Base-by-base conservation (phyloP, 2,329 filamentous ascomycete species). In the Samsoniella hepiali region DNA sequence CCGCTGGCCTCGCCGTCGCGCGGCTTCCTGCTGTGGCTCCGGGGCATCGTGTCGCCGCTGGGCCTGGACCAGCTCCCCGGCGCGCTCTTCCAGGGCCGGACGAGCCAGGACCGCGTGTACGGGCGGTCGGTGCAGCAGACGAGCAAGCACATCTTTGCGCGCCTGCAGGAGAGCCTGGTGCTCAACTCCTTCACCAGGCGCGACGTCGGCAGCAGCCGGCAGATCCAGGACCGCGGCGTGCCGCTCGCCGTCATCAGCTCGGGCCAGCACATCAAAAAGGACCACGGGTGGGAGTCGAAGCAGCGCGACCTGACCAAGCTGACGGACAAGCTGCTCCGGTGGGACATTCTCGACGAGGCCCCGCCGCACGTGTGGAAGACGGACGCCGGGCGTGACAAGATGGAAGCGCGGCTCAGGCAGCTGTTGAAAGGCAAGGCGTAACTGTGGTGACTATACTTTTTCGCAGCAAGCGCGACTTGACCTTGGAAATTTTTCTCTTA, bases 131-230 rank as follows among this genome's bases (percentile, higher is more conserved):
- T 92, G 0, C 89, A 92, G 72, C 91, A 96, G 75, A 83, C 82
- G 31, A 91, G 91, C 65, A 96, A 93, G 74, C 89, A 86, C 73
- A 89, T 97, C 75, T 97, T 96, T 74, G 90, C 93, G 5, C 91
- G 93, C 76, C 81, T 99, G 63, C 95, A 99, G 76, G 95, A 99
- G 78, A 94, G 89, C 67, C 82, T 98, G 1, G 92, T 97, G 38
- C 93, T 93, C 0, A 85, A 88, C 67, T 91, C 91, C 1, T 86
- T 98, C 68, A 92, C 92, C 15, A 89, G 88, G 74, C 91, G 91
- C 40, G 95, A 99, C 71, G 87, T 96, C 22, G 80, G 83, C 51
- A 90, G 88, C 64, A 92, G 92, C 64, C 82, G 90, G 29, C 88
- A 88, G 54, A 95, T 98, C 60, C 91, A 97, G 76, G 83, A 84